phyloP scores from a whole-genome alignment of 371 early-diverging fungal genomes.

The Mortierella sp. region DNA sequence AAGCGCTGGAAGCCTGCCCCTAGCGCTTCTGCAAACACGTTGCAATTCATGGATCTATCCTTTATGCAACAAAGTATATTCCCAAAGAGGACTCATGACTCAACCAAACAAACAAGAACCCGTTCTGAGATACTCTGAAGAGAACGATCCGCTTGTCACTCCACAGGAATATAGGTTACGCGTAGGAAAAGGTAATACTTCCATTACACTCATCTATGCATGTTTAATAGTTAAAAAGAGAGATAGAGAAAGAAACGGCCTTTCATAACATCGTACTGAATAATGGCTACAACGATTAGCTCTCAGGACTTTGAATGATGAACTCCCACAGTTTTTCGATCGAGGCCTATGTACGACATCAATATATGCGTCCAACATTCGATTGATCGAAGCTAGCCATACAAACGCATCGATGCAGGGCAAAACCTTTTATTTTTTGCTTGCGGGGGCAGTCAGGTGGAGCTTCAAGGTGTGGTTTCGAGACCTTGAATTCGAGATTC shows the following conservation, averaged over 20 bases:
- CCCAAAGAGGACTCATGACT: slow-evolving; percentile 14
- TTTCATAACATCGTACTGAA: background rate
- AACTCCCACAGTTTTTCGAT: slow-evolving; percentile 46
- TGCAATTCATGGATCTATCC: background rate
- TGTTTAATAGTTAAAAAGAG: background rate
- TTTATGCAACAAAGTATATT: background rate
- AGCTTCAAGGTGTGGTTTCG: slow-evolving; percentile 57
- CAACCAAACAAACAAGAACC: slow-evolving; percentile 15
- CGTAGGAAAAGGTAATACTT: slow-evolving; percentile 35
- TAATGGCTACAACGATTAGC: slow-evolving; percentile 14
- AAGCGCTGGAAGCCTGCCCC: background rate
- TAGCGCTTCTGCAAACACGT: background rate
- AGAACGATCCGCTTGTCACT: slow-evolving; percentile 8
- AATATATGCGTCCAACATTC: slow-evolving; percentile 42
- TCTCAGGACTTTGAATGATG: slow-evolving; percentile 42
- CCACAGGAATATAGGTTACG: slow-evolving; percentile 46
- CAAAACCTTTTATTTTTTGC: slow-evolving; percentile 41
- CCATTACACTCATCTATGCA: background rate
- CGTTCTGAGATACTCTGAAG: slow-evolving; percentile 15
- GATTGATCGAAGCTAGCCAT: slow-evolving; percentile 49
- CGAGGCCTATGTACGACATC: slow-evolving; percentile 40
- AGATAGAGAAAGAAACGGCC: background rate
- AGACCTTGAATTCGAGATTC: slow-evolving; percentile 50
- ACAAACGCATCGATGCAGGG: slow-evolving; percentile 51
- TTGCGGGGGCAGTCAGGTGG: slow-evolving; percentile 55